Base-by-base conservation (phyloP, 2,329 filamentous ascomycete genomes). In the Coniochaeta sp. region DNA sequence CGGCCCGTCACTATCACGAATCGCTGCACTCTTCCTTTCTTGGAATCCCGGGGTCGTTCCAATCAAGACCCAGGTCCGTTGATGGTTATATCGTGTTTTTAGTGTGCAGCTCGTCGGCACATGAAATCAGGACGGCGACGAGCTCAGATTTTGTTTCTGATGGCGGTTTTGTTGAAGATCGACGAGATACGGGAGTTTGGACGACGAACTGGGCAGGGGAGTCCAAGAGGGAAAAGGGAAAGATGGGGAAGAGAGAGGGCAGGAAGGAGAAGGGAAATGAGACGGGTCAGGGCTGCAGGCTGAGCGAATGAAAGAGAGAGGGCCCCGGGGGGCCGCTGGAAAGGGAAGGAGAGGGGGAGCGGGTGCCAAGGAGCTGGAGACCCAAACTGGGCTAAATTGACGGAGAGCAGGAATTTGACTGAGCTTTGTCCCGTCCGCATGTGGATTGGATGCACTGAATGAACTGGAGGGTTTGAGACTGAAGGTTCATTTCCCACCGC, bases 1-100 rank as follows among this genome's bases (percentile, higher is more conserved):
- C 58, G 58, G 58, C 44, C 58, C 58, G 58, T 59, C 34, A 26
- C 28, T 47, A 22, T 36, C 38, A 22, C 31, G 19, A 59, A 24
- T 59, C 24, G 43, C 44, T 52, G 54, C 54, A 22, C 54, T 57
- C 17, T 34, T 57, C 54, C 31, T 36, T 38, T 57, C 31, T 22
- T 38, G 54, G 54, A 57, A 36, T 57, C 31, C 28, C 54, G 54
- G 54, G 54, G 54, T 57, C 28, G 8, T 7, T 34, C 31, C 54
- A 22, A 57, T 24, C 16, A 16, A 26, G 31, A 36, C 28, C 34
- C 47, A 28, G 16, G 14, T 52, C 22, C 26, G 22, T 52, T 52
- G 47, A 52, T n/a, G 6, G 47, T 28, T 28, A 28, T 38, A 57
- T 57, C 34, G 31, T n/a, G 17, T 38, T 17, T 57, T 40, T 40